Conservation (phyloP, 352 stramenopile species). For the Globisporangium recalcitrans region DNA sequence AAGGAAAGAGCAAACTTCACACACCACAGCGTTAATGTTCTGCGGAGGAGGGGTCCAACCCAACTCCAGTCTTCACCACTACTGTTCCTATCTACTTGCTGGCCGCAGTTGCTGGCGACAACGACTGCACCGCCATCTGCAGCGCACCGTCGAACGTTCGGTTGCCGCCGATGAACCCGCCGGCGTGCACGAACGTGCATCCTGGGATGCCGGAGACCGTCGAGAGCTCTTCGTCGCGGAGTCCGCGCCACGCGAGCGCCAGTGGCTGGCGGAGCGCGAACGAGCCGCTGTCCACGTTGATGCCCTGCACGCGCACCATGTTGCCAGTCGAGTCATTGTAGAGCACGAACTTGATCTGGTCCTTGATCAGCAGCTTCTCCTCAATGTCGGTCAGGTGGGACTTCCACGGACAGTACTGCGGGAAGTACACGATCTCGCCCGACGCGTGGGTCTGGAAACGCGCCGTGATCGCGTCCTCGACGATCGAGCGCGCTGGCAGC, state of each 20-base stretch:
- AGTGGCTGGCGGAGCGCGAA: constrained; percentile 94
- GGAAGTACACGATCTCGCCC: constrained; percentile 92
- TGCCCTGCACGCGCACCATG: constrained; percentile 95
- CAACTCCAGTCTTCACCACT: not conserved
- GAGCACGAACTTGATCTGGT: constrained; percentile 96
- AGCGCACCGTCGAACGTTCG: constrained; percentile 93
- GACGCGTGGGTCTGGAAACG: constrained; percentile 88
- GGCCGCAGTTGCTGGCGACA: constrained; percentile 16
- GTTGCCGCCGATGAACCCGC: constrained; percentile 99
- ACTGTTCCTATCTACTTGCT: not conserved
- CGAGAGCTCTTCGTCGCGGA: constrained; percentile 92
- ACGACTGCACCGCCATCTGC: constrained; percentile 88
- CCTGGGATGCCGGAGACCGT: constrained; percentile 86
- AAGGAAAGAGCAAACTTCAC: not conserved
- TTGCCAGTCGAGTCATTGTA: constrained; percentile 91
- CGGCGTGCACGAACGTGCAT: constrained; percentile 96
- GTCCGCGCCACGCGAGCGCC: constrained; percentile 89
- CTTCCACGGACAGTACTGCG: constrained; percentile 93
- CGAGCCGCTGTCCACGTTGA: constrained; percentile 89
- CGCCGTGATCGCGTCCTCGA: constrained; percentile 87
- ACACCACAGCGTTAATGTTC: not conserved
- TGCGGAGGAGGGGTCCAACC: not conserved
- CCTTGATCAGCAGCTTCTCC: constrained; percentile 78
- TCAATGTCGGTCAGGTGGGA: constrained; percentile 96
- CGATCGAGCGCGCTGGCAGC: constrained; percentile 91